Evolutionary conservation across 306 rosid genomes (phyloP).

Genomic region (Carpinus fangiana): DNA sequence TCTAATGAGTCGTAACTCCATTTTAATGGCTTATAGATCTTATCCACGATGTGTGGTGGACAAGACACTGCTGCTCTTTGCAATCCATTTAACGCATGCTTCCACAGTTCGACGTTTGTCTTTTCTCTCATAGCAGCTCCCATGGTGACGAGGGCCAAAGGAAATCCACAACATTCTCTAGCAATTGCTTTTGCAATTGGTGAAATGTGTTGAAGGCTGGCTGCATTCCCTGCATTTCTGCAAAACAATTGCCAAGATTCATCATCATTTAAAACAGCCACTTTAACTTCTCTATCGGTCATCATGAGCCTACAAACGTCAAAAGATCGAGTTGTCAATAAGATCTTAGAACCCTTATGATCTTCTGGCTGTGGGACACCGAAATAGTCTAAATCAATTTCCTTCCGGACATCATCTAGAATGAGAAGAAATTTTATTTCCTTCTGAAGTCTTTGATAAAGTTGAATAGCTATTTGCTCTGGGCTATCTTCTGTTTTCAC

Average conservation of each 20-base stretch:
- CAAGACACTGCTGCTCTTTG: not conserved
- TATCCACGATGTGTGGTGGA: not conserved
- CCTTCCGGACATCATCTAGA: conserved; percentile 20
- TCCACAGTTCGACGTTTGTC: conserved; percentile 20
- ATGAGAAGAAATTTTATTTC: conserved; percentile 12
- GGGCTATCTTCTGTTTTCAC: not conserved
- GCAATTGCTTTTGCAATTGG: conserved; percentile 24
- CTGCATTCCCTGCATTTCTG: conserved; percentile 15
- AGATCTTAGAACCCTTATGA: conserved; percentile 24
- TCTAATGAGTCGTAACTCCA: conserved; percentile 18
- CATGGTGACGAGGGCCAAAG: conserved; percentile 16
- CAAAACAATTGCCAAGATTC: conserved; percentile 28
- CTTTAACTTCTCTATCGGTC: not conserved
- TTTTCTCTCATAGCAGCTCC: conserved; percentile 20
- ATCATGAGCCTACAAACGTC: conserved; percentile 25
- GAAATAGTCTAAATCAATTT: conserved; percentile 19
- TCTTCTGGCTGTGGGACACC: conserved; percentile 21
- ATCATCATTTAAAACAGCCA: conserved; percentile 16
- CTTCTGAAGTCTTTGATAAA: not conserved
- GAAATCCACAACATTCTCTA: conserved; percentile 21
- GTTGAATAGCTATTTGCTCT: not conserved
- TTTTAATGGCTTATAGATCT: conserved; percentile 11
- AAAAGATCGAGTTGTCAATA: conserved; percentile 19
- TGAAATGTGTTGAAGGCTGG: not conserved
- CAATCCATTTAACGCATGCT: not conserved